A percentile compares a stretch with the other conserved stretches of the same genome.
Evolutionary conservation across 2,329 filamentous ascomycete genomes (phyloP).

Genomic region (Aspergillus felis): DNA sequence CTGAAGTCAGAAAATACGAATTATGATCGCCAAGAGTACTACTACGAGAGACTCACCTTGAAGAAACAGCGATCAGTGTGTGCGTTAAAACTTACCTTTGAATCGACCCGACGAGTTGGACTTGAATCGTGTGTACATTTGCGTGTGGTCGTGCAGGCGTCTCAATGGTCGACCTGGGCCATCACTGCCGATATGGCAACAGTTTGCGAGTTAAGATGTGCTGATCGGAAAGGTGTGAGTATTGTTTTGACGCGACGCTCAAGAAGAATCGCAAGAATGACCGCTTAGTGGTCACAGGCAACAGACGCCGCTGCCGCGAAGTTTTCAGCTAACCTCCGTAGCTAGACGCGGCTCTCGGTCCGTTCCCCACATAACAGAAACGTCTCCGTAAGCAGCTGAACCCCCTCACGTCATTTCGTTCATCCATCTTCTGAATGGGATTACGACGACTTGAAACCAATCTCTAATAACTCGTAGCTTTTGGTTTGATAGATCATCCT

Average conservation of each 20-base stretch:
- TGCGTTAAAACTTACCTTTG: conserved; percentile 9
- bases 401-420: conserved; percentile 14
- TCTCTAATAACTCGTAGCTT: not conserved
- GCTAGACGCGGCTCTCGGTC: not conserved
- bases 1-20: not conserved
- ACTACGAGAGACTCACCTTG: conserved; percentile 7
- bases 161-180: conserved; percentile 3
- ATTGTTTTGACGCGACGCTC: conserved; percentile 19
- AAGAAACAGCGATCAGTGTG: not conserved
- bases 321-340: conserved; percentile 12
- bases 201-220: not conserved
- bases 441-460: not conserved
- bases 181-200: conserved; percentile 2
- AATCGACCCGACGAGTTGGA: not conserved
- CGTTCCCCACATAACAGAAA: conserved; percentile 14
- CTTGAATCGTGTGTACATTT: conserved; percentile 7
- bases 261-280: conserved; percentile 9
- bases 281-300: not conserved
- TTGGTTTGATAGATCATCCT: not conserved
- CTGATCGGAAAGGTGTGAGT: not conserved
- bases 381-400: conserved; percentile 1
- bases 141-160: not conserved
- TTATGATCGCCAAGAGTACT: not conserved
- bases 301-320: conserved; percentile 19
- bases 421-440: not conserved